Base-by-base conservation (phyloP, 352 stramenopile species). In the Phytophthora kernoviae region DNA sequence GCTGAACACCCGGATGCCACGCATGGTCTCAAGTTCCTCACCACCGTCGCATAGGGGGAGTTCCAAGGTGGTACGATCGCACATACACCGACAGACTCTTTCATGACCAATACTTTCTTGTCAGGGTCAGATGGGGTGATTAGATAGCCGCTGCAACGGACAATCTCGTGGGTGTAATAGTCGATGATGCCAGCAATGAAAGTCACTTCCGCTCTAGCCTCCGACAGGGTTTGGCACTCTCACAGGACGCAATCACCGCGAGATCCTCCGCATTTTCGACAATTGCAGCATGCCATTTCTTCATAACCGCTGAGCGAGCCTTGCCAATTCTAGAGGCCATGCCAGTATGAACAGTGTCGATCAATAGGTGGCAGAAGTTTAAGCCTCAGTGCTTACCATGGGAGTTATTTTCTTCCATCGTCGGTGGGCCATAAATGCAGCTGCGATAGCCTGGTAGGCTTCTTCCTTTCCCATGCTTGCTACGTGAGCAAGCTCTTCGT, bases 51-150 rank as follows among this genome's bases (percentile, higher is more conserved):
- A 33, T 96, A 71, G 4, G 97, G 97, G 65, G 99, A 99, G 79
- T 99, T 99, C 96, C 96, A 99, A 14, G 91, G 96, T 51, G 94
- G 97, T 52, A 99, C 97, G 32, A 98, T 81, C 10, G 71, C 90
- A 51, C 75, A 92, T 18, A 98, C 92, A 32, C 96, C 97, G 1
- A 99, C 84, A 8, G 96, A 90, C 70, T 99, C 73, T 32, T 86
- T 87, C 37, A 87, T 68, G 2, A 79, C 81, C 32, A 95, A 64
- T 17, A 96, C 60, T 18, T 84, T 75, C 51, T 90, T 71, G 20
- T 78, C 68, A 4, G 48, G 50, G 18, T 62, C 39, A 0, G 72
- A 68, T 14, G 65, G 65, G 8, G 81, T 77, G 18, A 97, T 84
- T 15, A 92, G 64, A 43, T 84, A 88, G 12, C 91, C 91, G 9